A percentile compares a stretch with the other conserved stretches of the same genome.
Conservation (phyloP, 805 yeast species). For the Pichia occidentalis region DNA sequence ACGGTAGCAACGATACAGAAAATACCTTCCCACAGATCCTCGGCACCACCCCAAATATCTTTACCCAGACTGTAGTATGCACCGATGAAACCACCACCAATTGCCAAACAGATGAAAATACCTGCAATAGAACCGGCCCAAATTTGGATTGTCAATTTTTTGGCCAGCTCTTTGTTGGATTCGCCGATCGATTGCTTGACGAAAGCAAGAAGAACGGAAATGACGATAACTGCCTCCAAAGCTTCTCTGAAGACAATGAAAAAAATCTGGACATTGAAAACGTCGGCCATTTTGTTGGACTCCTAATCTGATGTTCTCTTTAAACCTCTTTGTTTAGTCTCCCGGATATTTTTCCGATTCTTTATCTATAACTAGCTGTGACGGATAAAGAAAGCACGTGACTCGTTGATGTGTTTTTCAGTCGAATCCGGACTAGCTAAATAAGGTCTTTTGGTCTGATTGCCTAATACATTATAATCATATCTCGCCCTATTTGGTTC, state of each 20-base stretch:
- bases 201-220: constrained; percentile 87
- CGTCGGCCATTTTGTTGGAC: constrained; percentile 31
- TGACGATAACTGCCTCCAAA: constrained; percentile 84
- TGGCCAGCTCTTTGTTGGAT: constrained; percentile 43
- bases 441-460: no score
- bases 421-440: no score
- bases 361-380: no score
- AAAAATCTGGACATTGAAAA: constrained; percentile 70
- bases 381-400: no score
- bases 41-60: constrained; percentile 82
- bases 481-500: no score
- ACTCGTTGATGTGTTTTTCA: no score
- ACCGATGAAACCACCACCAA: constrained; percentile 94
- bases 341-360: no score
- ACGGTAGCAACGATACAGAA: constrained; percentile 86
- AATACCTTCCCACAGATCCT: constrained; percentile 96
- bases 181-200: constrained; percentile 79
- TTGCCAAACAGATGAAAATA: constrained; percentile 65
- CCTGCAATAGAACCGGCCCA: constrained; percentile 81
- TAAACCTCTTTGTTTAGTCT: no score
- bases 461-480: no score
- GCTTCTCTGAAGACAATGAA: constrained; percentile 92
- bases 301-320: no score
- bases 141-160: constrained; percentile 48
- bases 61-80: constrained; percentile 75